phyloP scores from a whole-genome alignment of 495 filamentous ascomycete species.

The Rhypophila decipiens region DNA sequence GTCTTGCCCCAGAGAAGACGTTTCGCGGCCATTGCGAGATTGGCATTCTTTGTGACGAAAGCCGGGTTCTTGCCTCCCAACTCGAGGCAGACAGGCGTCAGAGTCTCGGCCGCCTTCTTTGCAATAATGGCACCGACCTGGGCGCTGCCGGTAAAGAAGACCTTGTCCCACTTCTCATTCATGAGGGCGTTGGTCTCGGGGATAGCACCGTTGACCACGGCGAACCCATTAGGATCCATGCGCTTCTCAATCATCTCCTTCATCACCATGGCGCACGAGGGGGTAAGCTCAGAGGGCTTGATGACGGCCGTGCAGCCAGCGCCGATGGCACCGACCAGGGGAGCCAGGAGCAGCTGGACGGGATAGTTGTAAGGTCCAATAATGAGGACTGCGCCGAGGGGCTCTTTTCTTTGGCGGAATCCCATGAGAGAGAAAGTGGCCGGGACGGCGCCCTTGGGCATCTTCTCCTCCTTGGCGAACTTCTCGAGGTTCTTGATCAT shows the following conservation, averaged over 20 bases:
- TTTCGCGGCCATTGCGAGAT: slow-evolving; percentile 74
- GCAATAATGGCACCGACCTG: slow-evolving; percentile 80
- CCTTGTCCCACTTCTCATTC: slow-evolving; percentile 91
- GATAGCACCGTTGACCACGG: slow-evolving; percentile 71
- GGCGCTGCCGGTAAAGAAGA: slow-evolving; percentile 84
- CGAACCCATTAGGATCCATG: slow-evolving; percentile 73
- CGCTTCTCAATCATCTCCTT: slow-evolving; percentile 66
- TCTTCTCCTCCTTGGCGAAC: slow-evolving; percentile 76
- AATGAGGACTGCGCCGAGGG: slow-evolving; percentile 73
- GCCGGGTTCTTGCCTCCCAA: slow-evolving; percentile 89
- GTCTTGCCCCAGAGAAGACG: slow-evolving; percentile 84
- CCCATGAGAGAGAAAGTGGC: slow-evolving; percentile 58
- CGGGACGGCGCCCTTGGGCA: slow-evolving; percentile 55
- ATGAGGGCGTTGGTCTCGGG: slow-evolving; percentile 76
- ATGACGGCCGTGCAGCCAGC: slow-evolving; percentile 84
- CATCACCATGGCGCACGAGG: slow-evolving; percentile 66
- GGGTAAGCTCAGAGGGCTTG: slow-evolving; percentile 82
- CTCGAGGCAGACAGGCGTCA: slow-evolving; percentile 85
- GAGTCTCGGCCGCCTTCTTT: slow-evolving; percentile 83
- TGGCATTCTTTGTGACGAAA: slow-evolving; percentile 74
- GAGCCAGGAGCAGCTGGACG: slow-evolving; percentile 68
- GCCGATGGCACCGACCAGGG: slow-evolving; percentile 82
- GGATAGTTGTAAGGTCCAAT: slow-evolving; percentile 95
- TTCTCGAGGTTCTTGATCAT: slow-evolving; percentile 66
- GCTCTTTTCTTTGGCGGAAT: slow-evolving; percentile 82